These are phyloP conservation scores for Mercurialis annua DNA, from an alignment of 345 rosid species.

Conservation along the genomic window DNA sequence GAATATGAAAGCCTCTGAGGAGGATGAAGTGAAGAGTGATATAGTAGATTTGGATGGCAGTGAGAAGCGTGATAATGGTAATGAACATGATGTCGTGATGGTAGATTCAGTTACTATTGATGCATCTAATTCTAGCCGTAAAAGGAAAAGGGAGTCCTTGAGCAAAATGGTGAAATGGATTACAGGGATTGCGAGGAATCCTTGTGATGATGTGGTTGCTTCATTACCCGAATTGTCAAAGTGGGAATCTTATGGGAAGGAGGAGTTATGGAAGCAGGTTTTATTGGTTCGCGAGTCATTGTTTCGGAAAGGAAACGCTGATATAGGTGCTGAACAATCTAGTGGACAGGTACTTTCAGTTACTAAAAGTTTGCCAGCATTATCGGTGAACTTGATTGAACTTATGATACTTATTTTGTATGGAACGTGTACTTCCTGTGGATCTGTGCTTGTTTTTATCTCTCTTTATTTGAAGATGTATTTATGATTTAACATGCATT, in stretches of 20 bases:
- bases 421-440: background rate
- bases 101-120: conserved; percentile 12
- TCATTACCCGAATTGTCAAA: conserved; percentile 61
- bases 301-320: conserved; percentile 32
- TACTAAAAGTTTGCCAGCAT: background rate
- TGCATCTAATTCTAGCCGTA: conserved; percentile 21
- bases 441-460: background rate
- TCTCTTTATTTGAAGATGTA: background rate
- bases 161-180: conserved; percentile 57
- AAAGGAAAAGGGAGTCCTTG: conserved; percentile 55
- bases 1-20: conserved; percentile 16
- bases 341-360: conserved; percentile 50
- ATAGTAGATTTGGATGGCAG: conserved; percentile 15
- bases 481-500: background rate
- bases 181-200: conserved; percentile 55
- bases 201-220: conserved; percentile 44
- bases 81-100: conserved; percentile 18
- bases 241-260: conserved; percentile 60
- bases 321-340: conserved; percentile 36
- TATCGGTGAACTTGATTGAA: background rate
- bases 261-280: conserved; percentile 70
- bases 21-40: conserved; percentile 23
- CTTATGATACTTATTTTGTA: no score
- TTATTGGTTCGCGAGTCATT: conserved; percentile 54
- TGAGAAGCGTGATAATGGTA: conserved; percentile 6